Percentiles rank a stretch among this genome's conserved stretches.
Conservation (phyloP, 257 asterid species). For the Linderniella brevidens region DNA sequence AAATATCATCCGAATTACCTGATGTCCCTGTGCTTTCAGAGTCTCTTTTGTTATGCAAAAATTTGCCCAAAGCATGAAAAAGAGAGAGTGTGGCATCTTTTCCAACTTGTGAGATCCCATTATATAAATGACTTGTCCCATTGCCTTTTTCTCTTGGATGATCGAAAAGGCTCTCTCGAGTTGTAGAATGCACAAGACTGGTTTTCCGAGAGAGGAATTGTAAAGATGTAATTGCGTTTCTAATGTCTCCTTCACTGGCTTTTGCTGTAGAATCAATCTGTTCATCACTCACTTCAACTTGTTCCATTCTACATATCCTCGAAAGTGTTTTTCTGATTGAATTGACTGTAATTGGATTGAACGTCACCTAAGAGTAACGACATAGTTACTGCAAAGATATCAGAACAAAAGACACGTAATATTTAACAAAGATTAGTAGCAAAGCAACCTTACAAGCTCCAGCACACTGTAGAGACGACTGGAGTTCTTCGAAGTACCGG, state of each 20-base stretch:
- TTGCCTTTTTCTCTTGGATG: slow-evolving; percentile 17
- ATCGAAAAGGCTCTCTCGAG: slow-evolving; percentile 12
- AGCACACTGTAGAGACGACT: slow-evolving; percentile 55
- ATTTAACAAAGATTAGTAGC: slow-evolving; percentile 13
- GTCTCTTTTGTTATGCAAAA: slow-evolving; percentile 90
- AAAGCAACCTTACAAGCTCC: slow-evolving; percentile 83
- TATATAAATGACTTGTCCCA: slow-evolving; percentile 16
- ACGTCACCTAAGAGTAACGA: slow-evolving; percentile 44
- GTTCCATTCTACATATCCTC: slow-evolving; percentile 56
- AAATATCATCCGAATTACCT: slow-evolving; percentile 22
- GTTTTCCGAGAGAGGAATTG: slow-evolving; percentile 69
- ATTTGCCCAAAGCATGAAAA: slow-evolving; percentile 91
- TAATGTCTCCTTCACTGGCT: slow-evolving; percentile 82
- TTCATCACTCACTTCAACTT: slow-evolving; percentile 40
- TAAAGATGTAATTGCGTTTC: slow-evolving; percentile 76
- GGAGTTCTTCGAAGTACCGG: slow-evolving; percentile 78
- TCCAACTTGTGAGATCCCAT: slow-evolving; percentile 37
- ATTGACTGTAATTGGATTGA: slow-evolving; percentile 66
- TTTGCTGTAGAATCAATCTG: slow-evolving; percentile 59
- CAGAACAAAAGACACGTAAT: slow-evolving; percentile 8
- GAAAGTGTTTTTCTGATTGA: slow-evolving; percentile 54
- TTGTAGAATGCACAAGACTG: slow-evolving; percentile 18
- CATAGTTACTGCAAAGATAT: slow-evolving; percentile 6
- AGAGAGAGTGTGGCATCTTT: slow-evolving; percentile 75
- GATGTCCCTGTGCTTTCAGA: slow-evolving; percentile 22